phyloP scores from a whole-genome alignment of 305 asterid species.

The Withania somnifera region DNA sequence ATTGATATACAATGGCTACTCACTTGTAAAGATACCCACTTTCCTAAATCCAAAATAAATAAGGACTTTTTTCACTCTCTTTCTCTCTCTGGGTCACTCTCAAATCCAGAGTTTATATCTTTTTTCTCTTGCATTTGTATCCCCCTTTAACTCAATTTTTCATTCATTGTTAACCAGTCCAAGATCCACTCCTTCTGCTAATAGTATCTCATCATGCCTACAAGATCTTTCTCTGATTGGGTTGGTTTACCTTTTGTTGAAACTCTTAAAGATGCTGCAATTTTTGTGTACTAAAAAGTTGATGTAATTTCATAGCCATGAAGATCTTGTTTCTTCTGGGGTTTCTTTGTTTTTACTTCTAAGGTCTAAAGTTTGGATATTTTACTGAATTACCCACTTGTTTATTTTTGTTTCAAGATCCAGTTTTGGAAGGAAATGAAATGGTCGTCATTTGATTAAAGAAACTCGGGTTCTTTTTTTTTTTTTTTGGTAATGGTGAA shows the following conservation, averaged over 20 bases:
- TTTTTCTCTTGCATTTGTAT: background rate
- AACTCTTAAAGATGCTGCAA: background rate
- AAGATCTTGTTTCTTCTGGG: slow-evolving; percentile 5
- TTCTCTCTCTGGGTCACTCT: slow-evolving; percentile 2
- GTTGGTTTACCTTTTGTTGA: too few relatives aligned
- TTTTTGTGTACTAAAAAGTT: background rate
- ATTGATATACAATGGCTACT: background rate
- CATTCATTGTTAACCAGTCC: slow-evolving; percentile 4
- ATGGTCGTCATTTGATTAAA: background rate
- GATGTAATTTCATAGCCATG: background rate
- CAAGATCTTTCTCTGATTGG: background rate
- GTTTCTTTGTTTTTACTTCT: background rate
- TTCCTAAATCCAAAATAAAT: background rate
- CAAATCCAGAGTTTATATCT: slow-evolving; percentile 1
- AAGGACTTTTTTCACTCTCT: background rate
- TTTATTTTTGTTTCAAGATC: background rate
- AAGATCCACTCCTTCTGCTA: background rate
- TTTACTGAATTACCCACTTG: background rate
- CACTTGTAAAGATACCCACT: background rate
- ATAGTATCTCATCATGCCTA: background rate
- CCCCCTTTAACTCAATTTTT: background rate
- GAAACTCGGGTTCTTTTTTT: background rate
- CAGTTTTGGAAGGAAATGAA: background rate
- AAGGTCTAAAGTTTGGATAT: background rate
- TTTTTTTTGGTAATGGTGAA: slow-evolving; percentile 3